Base-by-base conservation (phyloP, 371 early-diverging fungal species). In the Saksenaea vasiformis region DNA sequence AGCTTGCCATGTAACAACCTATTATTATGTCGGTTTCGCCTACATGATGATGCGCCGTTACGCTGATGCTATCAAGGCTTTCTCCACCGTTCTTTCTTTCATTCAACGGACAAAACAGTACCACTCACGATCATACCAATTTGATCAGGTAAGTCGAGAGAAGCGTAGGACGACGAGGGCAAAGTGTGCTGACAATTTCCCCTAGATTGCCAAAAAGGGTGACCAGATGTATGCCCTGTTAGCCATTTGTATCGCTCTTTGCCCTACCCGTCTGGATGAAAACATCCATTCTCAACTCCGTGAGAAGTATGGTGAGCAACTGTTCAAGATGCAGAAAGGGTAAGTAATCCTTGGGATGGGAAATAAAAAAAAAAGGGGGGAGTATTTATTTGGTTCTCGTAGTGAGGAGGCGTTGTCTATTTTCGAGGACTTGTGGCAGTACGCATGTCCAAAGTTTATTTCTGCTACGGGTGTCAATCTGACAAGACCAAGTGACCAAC, bases 1-100 rank as follows among this genome's bases (percentile, higher is more conserved):
- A 27, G 95, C 95, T 3, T 96, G 98, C 85, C 95, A 96, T 73
- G 94, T 97, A 47, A 94, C 96, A 19, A 91, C 95, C 14, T 96
- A 92, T 85, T 97, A 97, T 82, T 95, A 96, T 75, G 91, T 96
- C 56, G 97, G 96, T 54, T 96, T 95, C 71, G 91, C 96, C 34
- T 97, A 96, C 85, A 88, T 95, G 93, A 97, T 97, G 98, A 92
- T 96, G 91, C 86, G 96, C 59, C 85, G 98, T 54, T 97, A 95
- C 71, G 88, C 95, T 39, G 98, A 97, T 72, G 98, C 98, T 59
- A 94, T 95, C 84, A 91, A 91, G 74, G 87, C 92, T 22, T 95
- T 95, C 83, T 88, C 93, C 17, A 93, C 93, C 70, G 91, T 96
- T 71, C 85, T 95, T 61, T 87, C 91, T 24, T 96, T 93, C 73